phyloP scores from a whole-genome alignment of 257 asterid species.

The Ehretia macrophylla region DNA sequence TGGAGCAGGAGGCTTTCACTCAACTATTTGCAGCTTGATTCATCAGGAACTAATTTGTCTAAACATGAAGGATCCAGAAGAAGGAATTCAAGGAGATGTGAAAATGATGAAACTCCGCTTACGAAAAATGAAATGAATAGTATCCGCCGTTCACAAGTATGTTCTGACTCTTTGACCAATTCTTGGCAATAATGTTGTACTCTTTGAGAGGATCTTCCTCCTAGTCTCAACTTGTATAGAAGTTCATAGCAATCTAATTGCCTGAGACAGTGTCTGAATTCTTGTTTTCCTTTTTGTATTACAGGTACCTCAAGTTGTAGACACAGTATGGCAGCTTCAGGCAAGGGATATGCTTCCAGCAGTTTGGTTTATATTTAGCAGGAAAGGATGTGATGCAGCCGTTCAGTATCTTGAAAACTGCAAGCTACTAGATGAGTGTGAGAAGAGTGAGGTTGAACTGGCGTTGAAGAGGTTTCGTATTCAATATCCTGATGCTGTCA shows the following conservation, averaged over 20 bases:
- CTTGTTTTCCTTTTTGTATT: slow-evolving; percentile 12
- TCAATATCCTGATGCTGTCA: slow-evolving; percentile 87
- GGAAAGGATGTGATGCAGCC: slow-evolving; percentile 99
- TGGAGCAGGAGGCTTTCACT: slow-evolving; percentile 67
- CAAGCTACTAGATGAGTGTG: slow-evolving; percentile 77
- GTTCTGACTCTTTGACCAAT: slow-evolving; percentile 19
- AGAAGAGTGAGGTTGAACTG: slow-evolving; percentile 81
- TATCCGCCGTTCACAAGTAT: slow-evolving; percentile 78
- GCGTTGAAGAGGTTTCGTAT: slow-evolving; percentile 84
- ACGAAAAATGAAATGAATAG: slow-evolving; percentile 66
- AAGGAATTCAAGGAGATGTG: slow-evolving; percentile 60
- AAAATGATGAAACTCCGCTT: slow-evolving; percentile 39
- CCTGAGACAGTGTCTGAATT: neutral
- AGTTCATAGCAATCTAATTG: neutral
- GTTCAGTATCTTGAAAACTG: slow-evolving; percentile 83
- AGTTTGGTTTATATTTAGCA: slow-evolving; percentile 96
- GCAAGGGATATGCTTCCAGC: slow-evolving; percentile 94
- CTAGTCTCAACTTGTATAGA: neutral
- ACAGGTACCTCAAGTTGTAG: slow-evolving; percentile 91
- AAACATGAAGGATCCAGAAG: slow-evolving; percentile 64
- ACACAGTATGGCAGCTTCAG: slow-evolving; percentile 85
- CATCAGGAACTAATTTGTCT: slow-evolving; percentile 42
- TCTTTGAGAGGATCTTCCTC: slow-evolving; percentile 5
- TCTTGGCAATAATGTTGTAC: slow-evolving; percentile 7
- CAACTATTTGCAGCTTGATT: slow-evolving; percentile 55